These are phyloP conservation scores for Fraxinus pennsylvanica DNA, from an alignment of 257 asterid species.

Conservation along the genomic window DNA sequence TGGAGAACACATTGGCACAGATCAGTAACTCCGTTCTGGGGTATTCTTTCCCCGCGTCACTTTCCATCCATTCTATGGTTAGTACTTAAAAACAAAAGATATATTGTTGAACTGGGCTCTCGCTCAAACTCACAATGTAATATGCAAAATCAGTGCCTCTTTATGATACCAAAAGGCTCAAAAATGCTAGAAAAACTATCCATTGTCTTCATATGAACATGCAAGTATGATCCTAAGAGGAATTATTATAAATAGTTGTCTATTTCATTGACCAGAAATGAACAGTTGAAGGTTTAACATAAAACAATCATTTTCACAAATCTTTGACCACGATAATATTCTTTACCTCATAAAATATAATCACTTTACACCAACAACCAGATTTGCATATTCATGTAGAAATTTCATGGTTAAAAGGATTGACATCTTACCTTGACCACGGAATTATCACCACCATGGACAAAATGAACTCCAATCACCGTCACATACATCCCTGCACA, in stretches of 20 bases:
- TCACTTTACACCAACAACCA: not conserved
- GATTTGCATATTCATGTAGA: constrained; percentile 8
- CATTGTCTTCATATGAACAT: no score
- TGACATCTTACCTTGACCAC: constrained; percentile 52
- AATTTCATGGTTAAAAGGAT: not conserved
- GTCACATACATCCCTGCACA: constrained; percentile 65
- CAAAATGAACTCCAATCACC: constrained; percentile 76
- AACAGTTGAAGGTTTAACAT: not conserved
- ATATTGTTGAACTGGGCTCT: not conserved
- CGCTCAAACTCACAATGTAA: not conserved
- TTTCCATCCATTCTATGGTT: not conserved
- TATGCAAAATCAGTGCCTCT: no score
- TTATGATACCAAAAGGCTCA: not conserved
- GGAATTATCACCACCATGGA: constrained; percentile 47
- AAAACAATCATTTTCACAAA: constrained; percentile 8
- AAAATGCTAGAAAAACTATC: not conserved
- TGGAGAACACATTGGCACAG: not conserved
- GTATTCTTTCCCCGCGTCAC: not conserved
- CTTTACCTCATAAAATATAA: not conserved
- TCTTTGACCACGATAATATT: not conserved
- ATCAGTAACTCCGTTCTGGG: not conserved
- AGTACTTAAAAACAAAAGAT: not conserved
- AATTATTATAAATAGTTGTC: not conserved
- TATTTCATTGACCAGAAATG: not conserved
- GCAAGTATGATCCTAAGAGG: not conserved